Percentiles rank a stretch among this genome's conserved stretches.
Conservation (phyloP, 2,329 filamentous ascomycete genomes). For the Cryphonectria parasitica region DNA sequence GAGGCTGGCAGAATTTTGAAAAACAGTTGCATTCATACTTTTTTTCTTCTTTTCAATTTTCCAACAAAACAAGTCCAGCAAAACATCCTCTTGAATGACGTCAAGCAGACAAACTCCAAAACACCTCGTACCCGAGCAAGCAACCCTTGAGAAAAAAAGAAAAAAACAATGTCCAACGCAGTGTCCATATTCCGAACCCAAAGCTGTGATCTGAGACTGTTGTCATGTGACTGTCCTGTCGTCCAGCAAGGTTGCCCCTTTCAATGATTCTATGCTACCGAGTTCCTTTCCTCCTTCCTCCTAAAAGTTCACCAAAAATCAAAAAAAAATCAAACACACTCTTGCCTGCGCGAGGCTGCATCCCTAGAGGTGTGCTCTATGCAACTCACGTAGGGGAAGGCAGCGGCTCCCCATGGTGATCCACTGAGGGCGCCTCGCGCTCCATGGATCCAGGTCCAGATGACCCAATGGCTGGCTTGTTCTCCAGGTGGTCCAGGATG, state of each 20-base stretch:
- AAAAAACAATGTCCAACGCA: neutral
- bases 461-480: neutral
- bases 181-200: too few species aligned
- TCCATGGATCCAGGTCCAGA: neutral
- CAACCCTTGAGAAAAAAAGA: neutral
- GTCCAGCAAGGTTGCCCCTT: conserved; percentile 11
- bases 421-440: neutral
- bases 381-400: neutral
- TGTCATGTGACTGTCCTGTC: conserved; percentile 4
- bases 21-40: neutral
- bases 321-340: neutral
- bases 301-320: neutral
- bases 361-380: neutral
- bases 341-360: neutral
- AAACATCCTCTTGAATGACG: neutral
- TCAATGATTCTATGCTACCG: neutral
- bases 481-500: neutral
- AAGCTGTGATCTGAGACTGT: neutral
- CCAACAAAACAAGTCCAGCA: neutral
- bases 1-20: neutral
- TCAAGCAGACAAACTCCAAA: neutral
- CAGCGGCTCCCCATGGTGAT: neutral
- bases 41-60: neutral
- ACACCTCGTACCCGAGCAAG: neutral
- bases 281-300: neutral